Base-by-base conservation (phyloP, 1,139 yeast species). In the Blastobotrys illinoisensis region DNA sequence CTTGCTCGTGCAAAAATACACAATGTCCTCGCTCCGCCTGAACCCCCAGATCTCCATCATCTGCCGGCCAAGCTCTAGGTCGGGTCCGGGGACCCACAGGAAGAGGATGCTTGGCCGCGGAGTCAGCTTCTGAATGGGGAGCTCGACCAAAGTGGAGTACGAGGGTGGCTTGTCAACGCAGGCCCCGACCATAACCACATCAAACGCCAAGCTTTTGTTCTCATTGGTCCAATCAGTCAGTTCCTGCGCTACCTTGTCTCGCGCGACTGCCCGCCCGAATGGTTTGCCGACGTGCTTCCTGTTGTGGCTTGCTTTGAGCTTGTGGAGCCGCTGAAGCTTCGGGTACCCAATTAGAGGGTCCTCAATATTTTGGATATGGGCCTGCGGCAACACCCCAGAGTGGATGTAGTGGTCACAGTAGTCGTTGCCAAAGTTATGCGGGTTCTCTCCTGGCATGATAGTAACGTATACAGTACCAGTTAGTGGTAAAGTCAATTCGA, bases 131-230 rank as follows among this genome's bases (percentile, higher is more conserved):
- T 83, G 84, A 14, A 91, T 74, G 0, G 97, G 96, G 54, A 91
- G 71, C 60, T 78, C 78, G 4, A 79, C 70, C 36, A 90, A 72
- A 2, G 83, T 64, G 0, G 87, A 85, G 47, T 81, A 76, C 19
- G 84, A 75, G 2, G 59, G 60, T 58, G 85, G 90, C 62, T 83
- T 83, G 58, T 86, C 90, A 1, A 85, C 79, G 56, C 93, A 74
- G 1, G 95, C 95, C 0, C 96, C 96, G 51, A 91, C 81, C 95
- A 91, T 87, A 9, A 91, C 86, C 9, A 90, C 96, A 67, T 91
- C 97, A 70, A 91, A 91, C 56, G 80, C 81, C 46, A 87, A 65
- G 3, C 78, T 79, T 51, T 80, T 77, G 3, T 23, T 9, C 26
- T 73, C 71, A 19, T 72, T 72, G 44, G 81, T 80, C 95, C 96